Evolutionary conservation across 225 moss, liverwort and hornwort genomes (phyloP).

Genomic region (Bryum argenteum): DNA sequence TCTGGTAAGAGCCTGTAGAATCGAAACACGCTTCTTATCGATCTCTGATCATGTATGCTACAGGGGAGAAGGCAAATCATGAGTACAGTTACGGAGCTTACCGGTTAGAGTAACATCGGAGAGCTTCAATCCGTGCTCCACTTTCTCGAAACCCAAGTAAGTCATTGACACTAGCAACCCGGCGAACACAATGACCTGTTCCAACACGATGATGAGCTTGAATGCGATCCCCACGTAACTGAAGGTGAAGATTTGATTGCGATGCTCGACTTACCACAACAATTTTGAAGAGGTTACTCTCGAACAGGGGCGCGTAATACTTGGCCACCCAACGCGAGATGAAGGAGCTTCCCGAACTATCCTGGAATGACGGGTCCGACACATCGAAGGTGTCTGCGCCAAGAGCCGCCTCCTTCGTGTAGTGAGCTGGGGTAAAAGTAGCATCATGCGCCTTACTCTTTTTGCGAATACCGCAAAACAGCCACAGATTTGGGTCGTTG

Average conservation of each 20-base stretch:
- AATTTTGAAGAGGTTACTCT: constrained; percentile 75
- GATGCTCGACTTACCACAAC: constrained; percentile 66
- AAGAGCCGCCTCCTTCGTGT: constrained; percentile 44
- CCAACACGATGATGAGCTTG: neutral
- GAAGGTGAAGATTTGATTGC: no score
- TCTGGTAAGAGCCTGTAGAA: constrained; percentile 85
- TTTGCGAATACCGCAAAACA: constrained; percentile 67
- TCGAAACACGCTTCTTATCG: constrained; percentile 16
- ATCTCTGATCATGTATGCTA: neutral
- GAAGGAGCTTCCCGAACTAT: constrained; percentile 72
- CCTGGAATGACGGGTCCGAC: constrained; percentile 69
- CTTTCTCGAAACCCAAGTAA: constrained; percentile 82
- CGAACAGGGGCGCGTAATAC: constrained; percentile 79
- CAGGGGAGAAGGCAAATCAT: neutral
- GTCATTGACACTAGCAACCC: constrained; percentile 73
- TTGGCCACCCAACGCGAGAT: constrained; percentile 85
- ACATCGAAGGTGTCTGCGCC: constrained; percentile 53
- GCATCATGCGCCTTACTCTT: constrained; percentile 48
- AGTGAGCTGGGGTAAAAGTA: constrained; percentile 41
- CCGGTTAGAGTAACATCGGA: constrained; percentile 93
- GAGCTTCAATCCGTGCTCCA: constrained; percentile 81
- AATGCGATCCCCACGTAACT: neutral
- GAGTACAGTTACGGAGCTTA: constrained; percentile 9
- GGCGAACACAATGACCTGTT: constrained; percentile 66
- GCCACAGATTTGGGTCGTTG: constrained; percentile 91